Base-by-base conservation (phyloP, 75 land plant species). In the Larix kaempferi region DNA sequence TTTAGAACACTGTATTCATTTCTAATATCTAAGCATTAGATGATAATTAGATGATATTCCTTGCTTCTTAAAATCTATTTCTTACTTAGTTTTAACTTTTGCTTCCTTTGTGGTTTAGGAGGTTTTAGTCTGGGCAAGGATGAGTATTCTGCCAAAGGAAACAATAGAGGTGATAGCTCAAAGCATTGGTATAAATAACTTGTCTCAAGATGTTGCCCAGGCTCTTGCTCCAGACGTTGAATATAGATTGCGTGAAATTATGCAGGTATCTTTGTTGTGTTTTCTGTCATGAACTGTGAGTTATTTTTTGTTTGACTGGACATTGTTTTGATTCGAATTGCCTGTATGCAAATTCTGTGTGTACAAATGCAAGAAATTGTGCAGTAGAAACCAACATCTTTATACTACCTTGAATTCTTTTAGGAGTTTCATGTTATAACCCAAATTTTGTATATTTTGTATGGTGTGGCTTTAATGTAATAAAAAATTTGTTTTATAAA, bases 221-320 rank as follows among this genome's bases (percentile, higher is more conserved):
- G 98, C 91, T 57, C 89, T 96, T 41, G 95, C 98, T 73, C 89
- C 98, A 25, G 99, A 96, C 81, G 99, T 94, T 58, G 99, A 96
- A 84, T 96, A 96, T 74, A 92, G 99, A 19, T 81, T 96, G 76
- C 99, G 98, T 19, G 99, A 96, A 65, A 92, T 96, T 77, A 94
- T 94, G 90, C 99, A 96, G 94, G 99, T 96, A 62, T 69, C 14
- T 69, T 15, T 6, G 21, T 69, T 69, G 39, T 41, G 8, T 69
- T 21, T 69, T 41, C 0, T 69, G n/a, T 37, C 52, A 23, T 6
- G 35, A 49, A 49, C 54, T 67, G 44, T 69, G 37, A n/a, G 44
- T 17, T 69, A 3, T 37, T 41, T 7, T 41, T 49, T 10, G 17
- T 11, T 69, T 10, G 52, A 21, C 25, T 41, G 13, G 73, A 17